Base-by-base conservation (phyloP, 2,329 filamentous ascomycete genomes). In the Furcasterigmium sp. region DNA sequence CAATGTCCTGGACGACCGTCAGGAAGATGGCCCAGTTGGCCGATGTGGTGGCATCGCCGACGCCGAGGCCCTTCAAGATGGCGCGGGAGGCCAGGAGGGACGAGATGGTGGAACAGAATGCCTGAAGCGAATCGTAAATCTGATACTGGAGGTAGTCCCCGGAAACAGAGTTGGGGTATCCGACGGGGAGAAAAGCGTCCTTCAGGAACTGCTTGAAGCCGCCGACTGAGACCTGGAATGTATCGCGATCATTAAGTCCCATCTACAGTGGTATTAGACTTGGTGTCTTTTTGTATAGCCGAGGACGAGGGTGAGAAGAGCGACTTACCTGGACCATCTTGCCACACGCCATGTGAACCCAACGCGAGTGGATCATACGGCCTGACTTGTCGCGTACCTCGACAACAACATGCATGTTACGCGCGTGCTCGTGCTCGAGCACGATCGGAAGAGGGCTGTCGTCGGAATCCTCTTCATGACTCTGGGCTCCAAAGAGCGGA, bases 131-230 rank as follows among this genome's bases (percentile, higher is more conserved):
- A 65, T 93, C 87, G 56, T 70, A 82, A 37, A 71, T 72, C 54
- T 75, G 83, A 61, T 78, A 94, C 68, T 84, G 74, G 5, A 89
- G 70, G 63, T 96, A 96, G 63, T 96, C 90, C 13, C 79, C 70
- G 2, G 85, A 91, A 23, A 96, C 91, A 39, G 84, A 93, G 52
- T 90, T 79, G 1, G 90, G 91, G 62, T 85, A 96, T n/a, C 90
- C 90, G 2, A 86, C 82, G 1, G 91, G 91, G 1, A 95, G 73
- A 58, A 95, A 95, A 21, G 91, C 78, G 52, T 88, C 82, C 34
- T 50, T 54, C 14, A 90, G 58, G 8, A 71, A 44, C 14, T 49
- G 47, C 9, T 40, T 42, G 8, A 49, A 37, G 21, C 41, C 26
- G 13, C 14, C 15, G 14, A 42, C 10, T 13, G 36, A 30, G n/a